phyloP scores from a whole-genome alignment of 257 asterid genomes.

The Oldenlandia corymbosa region DNA sequence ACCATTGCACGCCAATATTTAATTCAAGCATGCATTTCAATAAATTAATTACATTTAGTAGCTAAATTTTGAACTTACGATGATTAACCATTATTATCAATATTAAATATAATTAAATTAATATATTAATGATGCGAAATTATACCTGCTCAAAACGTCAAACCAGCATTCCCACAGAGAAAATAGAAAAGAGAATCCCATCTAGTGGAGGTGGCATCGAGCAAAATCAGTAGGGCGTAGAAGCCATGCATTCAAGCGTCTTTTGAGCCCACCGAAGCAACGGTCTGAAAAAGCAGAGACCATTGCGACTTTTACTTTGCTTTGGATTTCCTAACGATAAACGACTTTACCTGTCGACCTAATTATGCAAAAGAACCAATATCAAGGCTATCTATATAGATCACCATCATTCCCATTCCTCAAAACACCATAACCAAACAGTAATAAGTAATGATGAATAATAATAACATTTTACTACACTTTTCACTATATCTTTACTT shows the following conservation, averaged over 20 bases:
- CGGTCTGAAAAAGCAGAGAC: slow-evolving; percentile 48
- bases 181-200: too few species aligned
- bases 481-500: neutral
- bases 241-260: too few species aligned
- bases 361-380: slow-evolving; percentile 23
- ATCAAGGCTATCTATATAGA: neutral
- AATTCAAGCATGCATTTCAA: too few species aligned
- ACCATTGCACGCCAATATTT: too few species aligned
- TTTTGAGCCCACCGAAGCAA: slow-evolving; percentile 37
- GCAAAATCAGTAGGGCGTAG: slow-evolving; percentile 1
- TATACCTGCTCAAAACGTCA: too few species aligned
- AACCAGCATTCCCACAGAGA: too few species aligned
- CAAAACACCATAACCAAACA: neutral
- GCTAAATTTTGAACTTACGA: too few species aligned
- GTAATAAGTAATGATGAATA: neutral
- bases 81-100: too few species aligned
- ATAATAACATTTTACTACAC: neutral
- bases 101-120: too few species aligned
- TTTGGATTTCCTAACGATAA: slow-evolving; percentile 36
- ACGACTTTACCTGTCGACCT: slow-evolving; percentile 57
- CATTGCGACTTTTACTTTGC: slow-evolving; percentile 19
- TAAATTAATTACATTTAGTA: too few species aligned
- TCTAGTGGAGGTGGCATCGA: too few species aligned
- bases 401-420: slow-evolving; percentile 9
- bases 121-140: too few species aligned